phyloP scores from a whole-genome alignment of 345 rosid species.

The Boechera divaricarpa region DNA sequence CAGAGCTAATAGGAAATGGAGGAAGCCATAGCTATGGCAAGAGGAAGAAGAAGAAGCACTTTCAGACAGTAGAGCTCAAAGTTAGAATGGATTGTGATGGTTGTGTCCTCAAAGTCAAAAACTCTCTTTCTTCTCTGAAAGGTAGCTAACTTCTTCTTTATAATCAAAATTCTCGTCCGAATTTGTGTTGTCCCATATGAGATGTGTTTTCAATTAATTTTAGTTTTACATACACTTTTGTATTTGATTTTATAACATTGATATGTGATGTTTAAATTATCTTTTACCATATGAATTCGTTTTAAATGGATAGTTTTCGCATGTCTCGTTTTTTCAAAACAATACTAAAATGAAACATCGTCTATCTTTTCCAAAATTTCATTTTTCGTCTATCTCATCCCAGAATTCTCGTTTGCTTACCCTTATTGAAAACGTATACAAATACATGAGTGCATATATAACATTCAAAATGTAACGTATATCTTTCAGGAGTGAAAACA shows the following conservation, averaged over 20 bases:
- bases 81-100: slow-evolving; percentile 99
- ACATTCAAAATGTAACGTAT: background rate
- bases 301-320: background rate
- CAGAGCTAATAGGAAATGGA: slow-evolving; percentile 62
- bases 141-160: slow-evolving; percentile 50
- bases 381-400: background rate
- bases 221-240: too few relatives aligned
- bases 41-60: slow-evolving; percentile 68
- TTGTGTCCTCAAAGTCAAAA: slow-evolving; percentile 94
- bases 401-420: background rate
- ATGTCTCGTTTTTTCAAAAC: background rate
- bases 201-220: background rate
- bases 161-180: background rate
- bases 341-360: background rate
- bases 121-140: slow-evolving; percentile 76
- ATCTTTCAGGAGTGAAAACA: slow-evolving; percentile 68
- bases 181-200: background rate
- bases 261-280: too few relatives aligned
- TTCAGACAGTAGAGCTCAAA: slow-evolving; percentile 90
- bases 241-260: too few relatives aligned
- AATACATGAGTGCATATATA: background rate
- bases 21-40: slow-evolving; percentile 59
- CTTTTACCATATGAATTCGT: background rate
- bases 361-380: background rate
- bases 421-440: background rate